Conservation (phyloP, 257 asterid genomes). For the Penstemon newberryi region DNA sequence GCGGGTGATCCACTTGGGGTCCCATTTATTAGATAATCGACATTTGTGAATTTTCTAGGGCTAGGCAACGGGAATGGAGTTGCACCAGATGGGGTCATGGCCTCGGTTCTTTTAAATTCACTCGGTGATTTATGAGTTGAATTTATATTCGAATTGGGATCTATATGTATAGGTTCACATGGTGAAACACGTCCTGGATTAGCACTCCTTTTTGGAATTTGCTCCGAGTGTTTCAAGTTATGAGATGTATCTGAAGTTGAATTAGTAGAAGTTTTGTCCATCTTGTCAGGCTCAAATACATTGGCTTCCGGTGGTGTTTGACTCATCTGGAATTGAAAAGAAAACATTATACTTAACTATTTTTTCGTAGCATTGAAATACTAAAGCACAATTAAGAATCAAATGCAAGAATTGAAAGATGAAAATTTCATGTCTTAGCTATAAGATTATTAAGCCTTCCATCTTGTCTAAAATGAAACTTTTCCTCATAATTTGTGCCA, state of each 20-base stretch:
- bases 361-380: neutral
- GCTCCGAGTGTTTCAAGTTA: conserved; percentile 33
- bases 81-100: conserved; percentile 12
- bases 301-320: conserved; percentile 32
- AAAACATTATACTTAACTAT: conserved; percentile 1
- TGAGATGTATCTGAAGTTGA: conserved; percentile 37
- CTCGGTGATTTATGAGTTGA: conserved; percentile 20
- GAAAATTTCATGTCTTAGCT: neutral
- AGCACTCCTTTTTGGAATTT: conserved; percentile 18
- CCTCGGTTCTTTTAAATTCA: conserved; percentile 30
- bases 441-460: neutral
- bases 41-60: conserved; percentile 28
- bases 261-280: conserved; percentile 26
- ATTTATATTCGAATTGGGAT: conserved; percentile 20
- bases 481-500: neutral
- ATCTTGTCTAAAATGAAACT: neutral
- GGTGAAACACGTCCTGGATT: conserved; percentile 33
- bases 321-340: conserved; percentile 43
- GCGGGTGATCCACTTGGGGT: conserved; percentile 27
- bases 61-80: conserved; percentile 28
- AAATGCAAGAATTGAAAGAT: conserved; percentile 14
- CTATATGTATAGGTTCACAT: conserved; percentile 21
- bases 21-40: conserved; percentile 16
- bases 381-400: conserved; percentile 2
- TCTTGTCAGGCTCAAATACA: conserved; percentile 20